Evolutionary conservation across 176 grass and related monocot species (phyloP), one percentile per base, ranked within the genome.

Genomic region (Musa schizocarpa): DNA sequence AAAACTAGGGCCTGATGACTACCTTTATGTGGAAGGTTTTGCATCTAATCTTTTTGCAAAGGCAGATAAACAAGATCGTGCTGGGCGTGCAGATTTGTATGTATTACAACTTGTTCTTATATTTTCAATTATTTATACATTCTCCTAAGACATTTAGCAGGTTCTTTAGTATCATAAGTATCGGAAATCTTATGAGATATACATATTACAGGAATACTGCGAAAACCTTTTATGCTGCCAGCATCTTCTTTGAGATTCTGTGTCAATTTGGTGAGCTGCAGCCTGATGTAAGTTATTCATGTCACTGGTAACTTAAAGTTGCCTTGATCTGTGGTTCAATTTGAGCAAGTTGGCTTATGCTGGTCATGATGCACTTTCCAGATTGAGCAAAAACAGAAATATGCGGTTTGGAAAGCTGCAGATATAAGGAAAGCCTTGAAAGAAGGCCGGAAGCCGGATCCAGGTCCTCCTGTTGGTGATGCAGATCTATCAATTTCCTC

Each of bases 401-500:
- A 99, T 82, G 86, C 91, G 53, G 82, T 88, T 65, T 99, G 96
- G 96, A 99, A 99, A 86, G 96, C 96, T 71, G 96, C 96, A 59
- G 96, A 99, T 68, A 94, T 99, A 92, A 94, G 96, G 78, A 99
- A 88, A 80, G 91, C 96, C 64, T 74, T 99, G 68, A 99, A 99
- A 85, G 96, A 99, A 86, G 96, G 91, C 49, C 78, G 96, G 20
- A 92, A 64, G 50, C 96, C 96, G 76, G 91, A 94, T 82, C 81
- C 88, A 75, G 96, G 96, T 34, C 96, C 96, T 84, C 91, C 96
- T 84, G 96, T 91, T 27, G 91, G 76, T 76, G 96, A 89, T 73
- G 89, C 89, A 78, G 96, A 95, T 68, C 81, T 81, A 81, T 69
- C 65, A 19, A 65, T 81, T 13, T 73, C 56, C 14, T 81, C 71